phyloP scores from a whole-genome alignment of 306 rosid genomes.

The Arachis stenosperma region DNA sequence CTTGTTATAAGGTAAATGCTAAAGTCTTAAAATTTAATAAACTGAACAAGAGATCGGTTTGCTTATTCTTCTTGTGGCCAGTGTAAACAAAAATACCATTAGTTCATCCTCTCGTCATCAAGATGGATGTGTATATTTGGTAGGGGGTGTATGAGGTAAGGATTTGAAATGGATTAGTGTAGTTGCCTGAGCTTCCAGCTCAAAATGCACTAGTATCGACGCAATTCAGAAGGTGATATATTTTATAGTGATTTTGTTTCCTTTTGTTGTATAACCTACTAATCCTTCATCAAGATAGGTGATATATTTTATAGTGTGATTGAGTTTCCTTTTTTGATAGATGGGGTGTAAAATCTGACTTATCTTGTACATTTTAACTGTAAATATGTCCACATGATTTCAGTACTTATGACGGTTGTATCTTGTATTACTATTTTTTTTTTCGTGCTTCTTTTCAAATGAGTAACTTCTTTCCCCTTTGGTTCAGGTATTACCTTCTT shows the following conservation, averaged over 20 bases:
- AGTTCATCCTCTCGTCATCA: no score
- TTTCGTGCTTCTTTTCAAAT: constrained; percentile 19
- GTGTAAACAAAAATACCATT: no score
- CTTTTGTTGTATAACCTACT: constrained; percentile 5
- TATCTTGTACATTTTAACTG: constrained; percentile 7
- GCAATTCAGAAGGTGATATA: no score
- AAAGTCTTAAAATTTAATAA: no score
- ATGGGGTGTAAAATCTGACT: not conserved
- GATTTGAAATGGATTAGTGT: no score
- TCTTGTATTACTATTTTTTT: not conserved
- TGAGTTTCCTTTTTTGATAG: not conserved
- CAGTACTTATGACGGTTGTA: constrained; percentile 7
- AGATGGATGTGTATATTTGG: no score
- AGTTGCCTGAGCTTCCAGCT: no score
- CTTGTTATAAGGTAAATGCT: not conserved
- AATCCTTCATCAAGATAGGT: not conserved
- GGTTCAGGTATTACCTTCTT: constrained; percentile 74
- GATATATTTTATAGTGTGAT: not conserved
- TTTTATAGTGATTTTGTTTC: not conserved
- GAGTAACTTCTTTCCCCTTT: not conserved
- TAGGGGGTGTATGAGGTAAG: no score
- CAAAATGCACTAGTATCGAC: no score
- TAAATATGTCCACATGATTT: constrained; percentile 1
- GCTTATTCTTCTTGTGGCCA: no score
- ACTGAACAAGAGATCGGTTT: no score